Evolutionary conservation across 2,329 filamentous ascomycete species (phyloP).

Genomic region (Penicillium sp.): DNA sequence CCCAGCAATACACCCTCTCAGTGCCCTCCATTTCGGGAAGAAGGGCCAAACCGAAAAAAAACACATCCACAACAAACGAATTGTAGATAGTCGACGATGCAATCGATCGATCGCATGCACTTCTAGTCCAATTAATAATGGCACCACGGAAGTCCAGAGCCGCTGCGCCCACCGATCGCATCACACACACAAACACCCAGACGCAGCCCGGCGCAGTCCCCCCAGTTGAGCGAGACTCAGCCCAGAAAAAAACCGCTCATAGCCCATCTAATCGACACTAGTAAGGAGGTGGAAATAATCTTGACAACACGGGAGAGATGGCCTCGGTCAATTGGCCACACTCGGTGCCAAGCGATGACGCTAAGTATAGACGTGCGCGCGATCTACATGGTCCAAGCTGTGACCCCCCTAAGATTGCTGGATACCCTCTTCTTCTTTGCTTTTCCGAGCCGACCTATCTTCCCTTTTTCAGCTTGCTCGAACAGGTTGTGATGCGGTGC

Average conservation of each 20-base stretch:
- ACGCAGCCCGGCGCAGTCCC: neutral
- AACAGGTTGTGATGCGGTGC: neutral
- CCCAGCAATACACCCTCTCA: neutral
- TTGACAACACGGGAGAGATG: too few relatives aligned
- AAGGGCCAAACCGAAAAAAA: neutral
- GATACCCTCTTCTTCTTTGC: neutral
- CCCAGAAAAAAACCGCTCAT: too few relatives aligned
- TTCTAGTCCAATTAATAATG: neutral
- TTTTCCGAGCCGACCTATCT: neutral
- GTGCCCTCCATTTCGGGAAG: neutral
- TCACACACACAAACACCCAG: neutral
- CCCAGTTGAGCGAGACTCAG: too few relatives aligned
- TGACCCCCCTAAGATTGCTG: neutral
- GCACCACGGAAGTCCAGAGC: neutral
- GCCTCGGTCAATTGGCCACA: too few relatives aligned
- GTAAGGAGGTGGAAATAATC: too few relatives aligned
- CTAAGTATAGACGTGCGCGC: neutral
- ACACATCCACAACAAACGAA: neutral
- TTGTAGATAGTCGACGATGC: neutral
- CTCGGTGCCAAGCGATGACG: neutral
- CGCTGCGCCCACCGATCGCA: neutral
- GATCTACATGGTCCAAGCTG: constrained; percentile 8
- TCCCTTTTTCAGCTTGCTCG: neutral
- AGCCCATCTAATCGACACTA: too few relatives aligned
- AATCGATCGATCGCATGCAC: constrained; percentile 2